Evolutionary conservation across 805 yeast species (phyloP), one percentile per base, ranked within the genome.

Genomic region (Brettanomyces nanus): DNA sequence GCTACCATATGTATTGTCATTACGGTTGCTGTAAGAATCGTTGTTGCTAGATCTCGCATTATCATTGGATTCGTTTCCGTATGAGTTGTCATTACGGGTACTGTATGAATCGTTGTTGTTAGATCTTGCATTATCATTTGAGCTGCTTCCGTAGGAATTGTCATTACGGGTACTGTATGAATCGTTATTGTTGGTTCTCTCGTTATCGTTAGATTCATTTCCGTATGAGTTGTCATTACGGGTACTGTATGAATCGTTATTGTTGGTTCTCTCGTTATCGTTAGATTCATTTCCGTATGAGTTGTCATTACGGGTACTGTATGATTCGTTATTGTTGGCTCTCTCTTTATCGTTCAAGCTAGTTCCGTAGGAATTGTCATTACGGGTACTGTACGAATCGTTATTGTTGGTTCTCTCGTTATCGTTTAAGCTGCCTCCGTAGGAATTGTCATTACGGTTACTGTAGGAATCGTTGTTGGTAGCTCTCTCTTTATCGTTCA

Each of bases 101-200:
- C 62, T 68, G 45, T 52, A 57, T 23, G 61, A 55, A 50, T 63
- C 55, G 47, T 51, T 42, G 43, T 60, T 54, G 40, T 51, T 50
- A 25, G 56, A 50, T 21, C 36, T 31, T 2, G 20, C 15, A 28
- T 35, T n/a, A 15, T 19, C 21, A 28, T 19, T 19, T 9, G 31
- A 20, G 30, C 14, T 15, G 28, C 28, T 27, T 27, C 59, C 62
- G 45, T 54, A 57, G 23, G 60, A 54, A 51, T 53, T 52, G 38
- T 36, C 33, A 38, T 38, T 35, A 19, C 29, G 42, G n/a, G 36
- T n/a, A n/a, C n/a, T 25, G 26, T 20, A 21, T 9, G 47, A 40
- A 45, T 46, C 42, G 31, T 46, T 47, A 18, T 53, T 57, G 38
- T 56, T 49, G 3, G 58, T 45, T 30, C 47, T 45, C 39, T 42